Evolutionary conservation across 1,284 basidiomycete genomes (phyloP), one percentile per base, ranked within the genome.

Genomic region (Anthracocystis panici-leucophaei): DNA sequence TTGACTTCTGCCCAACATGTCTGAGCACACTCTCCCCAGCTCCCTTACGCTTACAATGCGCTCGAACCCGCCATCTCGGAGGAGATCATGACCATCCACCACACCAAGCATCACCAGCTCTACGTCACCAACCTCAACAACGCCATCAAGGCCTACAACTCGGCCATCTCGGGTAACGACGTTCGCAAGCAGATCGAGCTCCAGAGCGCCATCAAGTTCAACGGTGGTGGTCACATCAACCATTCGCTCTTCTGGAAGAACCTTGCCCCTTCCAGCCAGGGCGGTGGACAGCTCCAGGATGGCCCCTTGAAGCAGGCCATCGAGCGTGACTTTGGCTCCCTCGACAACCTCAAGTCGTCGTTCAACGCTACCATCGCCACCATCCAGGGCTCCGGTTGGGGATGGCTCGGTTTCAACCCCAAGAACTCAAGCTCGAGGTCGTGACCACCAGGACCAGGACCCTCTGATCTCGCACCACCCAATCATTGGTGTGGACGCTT

Each of bases 191-290:
- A 90, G 84, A 97, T 99, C 86, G 90, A 90, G 29, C 90, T 95
- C 68, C 93, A 94, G 87, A 87, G 90, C 21, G 93, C 93, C 16
- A 88, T 95, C 87, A 94, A 92, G 88, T 95, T 95, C 88, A 95
- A 95, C 87, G 93, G 93, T 52, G 93, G 93, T 86, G 93, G 93
- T 89, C 85, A 86, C 80, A 80, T 86, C 87, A 94, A 94, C 87
- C 93, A 94, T 86, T 91, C 94, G 46, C 90, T 99, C 59, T 99
- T 99, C 89, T 99, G 96, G 97, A 94, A 92, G 87, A 98, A 97
- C 88, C 90, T 85, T 16, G 82, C 82, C n/a, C 82, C 82, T 23
- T 40, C 71, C 58, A 79, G 55, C 50, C 58, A 78, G 62, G 83
- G 83, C 57, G 83, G 89, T 71, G 91, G 92, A 79, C 57, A 90